Conservation (phyloP, 768 basidiomycete species). For the Mycena rebaudengoi region DNA sequence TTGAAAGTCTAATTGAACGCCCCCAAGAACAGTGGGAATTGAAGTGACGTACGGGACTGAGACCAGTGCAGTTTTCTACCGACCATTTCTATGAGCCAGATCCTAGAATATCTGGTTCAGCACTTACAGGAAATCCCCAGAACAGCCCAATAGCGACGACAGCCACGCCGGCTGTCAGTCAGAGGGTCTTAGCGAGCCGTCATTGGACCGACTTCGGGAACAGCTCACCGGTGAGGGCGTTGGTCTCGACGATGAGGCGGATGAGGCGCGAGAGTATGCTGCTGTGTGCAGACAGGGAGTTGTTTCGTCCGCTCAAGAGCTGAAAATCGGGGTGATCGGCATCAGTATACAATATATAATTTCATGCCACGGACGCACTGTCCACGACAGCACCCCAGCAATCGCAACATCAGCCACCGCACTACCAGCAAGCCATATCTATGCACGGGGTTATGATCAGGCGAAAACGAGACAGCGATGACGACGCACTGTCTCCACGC, state of each 20-base stretch:
- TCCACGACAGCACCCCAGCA: slow-evolving; percentile 20
- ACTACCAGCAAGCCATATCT: slow-evolving; percentile 25
- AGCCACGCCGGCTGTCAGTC: slow-evolving; percentile 17
- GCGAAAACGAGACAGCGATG: background rate
- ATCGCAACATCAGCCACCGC: slow-evolving; percentile 24
- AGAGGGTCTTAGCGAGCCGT: background rate
- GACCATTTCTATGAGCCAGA: background rate
- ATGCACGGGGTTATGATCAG: background rate
- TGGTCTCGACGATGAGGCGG: slow-evolving; percentile 27
- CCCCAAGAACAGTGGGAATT: background rate
- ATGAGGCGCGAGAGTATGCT: slow-evolving; percentile 18
- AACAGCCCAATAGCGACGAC: slow-evolving; percentile 19
- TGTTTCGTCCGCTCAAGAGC: slow-evolving; percentile 7
- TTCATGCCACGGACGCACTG: slow-evolving; percentile 11
- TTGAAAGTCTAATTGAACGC: background rate
- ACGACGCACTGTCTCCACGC: slow-evolving; percentile 14
- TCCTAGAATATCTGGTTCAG: background rate
- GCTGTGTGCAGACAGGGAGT: background rate
- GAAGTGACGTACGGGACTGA: slow-evolving; percentile 17
- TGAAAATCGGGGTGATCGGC: background rate
- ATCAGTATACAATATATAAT: background rate
- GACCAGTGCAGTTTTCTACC: slow-evolving; percentile 14
- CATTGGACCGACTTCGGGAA: background rate
- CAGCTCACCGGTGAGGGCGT: slow-evolving; percentile 21
- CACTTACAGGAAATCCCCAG: slow-evolving; percentile 15